These are phyloP conservation scores for Coniosporium apollinis DNA, from an alignment of 495 filamentous ascomycete genomes.

Conservation along the genomic window DNA sequence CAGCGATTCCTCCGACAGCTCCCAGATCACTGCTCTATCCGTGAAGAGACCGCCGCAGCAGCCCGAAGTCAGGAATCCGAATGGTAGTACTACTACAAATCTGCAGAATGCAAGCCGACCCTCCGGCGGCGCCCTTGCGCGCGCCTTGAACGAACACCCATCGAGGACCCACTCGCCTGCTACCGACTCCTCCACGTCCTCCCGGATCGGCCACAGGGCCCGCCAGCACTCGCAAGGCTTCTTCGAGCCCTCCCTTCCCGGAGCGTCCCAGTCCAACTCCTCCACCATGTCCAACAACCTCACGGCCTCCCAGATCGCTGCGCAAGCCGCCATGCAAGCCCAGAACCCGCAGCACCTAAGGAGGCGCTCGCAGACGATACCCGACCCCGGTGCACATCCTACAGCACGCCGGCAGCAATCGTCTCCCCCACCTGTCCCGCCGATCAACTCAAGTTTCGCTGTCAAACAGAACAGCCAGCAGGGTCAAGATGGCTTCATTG, in stretches of 20 bases:
- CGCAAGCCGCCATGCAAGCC: slow-evolving; percentile 75
- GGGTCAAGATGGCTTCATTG: slow-evolving; percentile 48
- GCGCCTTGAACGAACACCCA: too few species aligned
- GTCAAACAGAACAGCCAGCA: slow-evolving; percentile 16
- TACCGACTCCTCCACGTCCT: too few species aligned
- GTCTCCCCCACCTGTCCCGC: slow-evolving; percentile 34
- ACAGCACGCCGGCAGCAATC: slow-evolving; percentile 24
- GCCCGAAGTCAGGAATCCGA: too few species aligned
- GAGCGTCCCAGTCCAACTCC: slow-evolving; percentile 37
- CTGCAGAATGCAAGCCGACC: too few species aligned
- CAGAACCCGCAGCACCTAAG: slow-evolving; percentile 38
- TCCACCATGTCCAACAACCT: slow-evolving; percentile 26
- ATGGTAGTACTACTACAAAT: too few species aligned
- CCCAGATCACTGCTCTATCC: slow-evolving; percentile 8
- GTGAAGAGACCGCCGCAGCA: too few species aligned
- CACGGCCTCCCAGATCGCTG: slow-evolving; percentile 73
- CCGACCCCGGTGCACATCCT: slow-evolving; percentile 22
- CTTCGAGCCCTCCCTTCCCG: slow-evolving; percentile 75
- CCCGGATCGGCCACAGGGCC: slow-evolving; percentile 20
- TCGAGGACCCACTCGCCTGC: too few species aligned
- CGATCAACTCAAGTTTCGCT: slow-evolving; percentile 15
- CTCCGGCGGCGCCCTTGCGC: too few species aligned
- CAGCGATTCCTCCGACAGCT: slow-evolving; percentile 13
- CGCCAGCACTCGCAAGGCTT: slow-evolving; percentile 68
- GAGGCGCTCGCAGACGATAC: slow-evolving; percentile 57